Evolutionary conservation across 306 rosid genomes (phyloP).

Genomic region (Trifolium dubium): DNA sequence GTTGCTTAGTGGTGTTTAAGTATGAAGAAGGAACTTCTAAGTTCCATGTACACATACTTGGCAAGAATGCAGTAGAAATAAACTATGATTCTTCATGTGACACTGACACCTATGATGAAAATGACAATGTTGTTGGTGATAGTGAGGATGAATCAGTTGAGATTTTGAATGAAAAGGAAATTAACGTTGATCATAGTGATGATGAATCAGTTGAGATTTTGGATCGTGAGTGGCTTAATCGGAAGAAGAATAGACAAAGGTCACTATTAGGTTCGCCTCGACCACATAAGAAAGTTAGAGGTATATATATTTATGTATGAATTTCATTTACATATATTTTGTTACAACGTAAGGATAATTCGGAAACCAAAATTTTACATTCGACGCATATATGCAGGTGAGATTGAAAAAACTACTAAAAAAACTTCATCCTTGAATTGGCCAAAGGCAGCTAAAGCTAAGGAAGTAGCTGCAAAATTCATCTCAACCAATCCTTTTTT

Average conservation of each 20-base stretch:
- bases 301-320: background rate
- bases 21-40: background rate
- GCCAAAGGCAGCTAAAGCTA: slow-evolving; percentile 12
- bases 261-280: background rate
- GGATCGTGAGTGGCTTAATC: slow-evolving; percentile 18
- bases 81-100: background rate
- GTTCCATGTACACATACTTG: slow-evolving; percentile 14
- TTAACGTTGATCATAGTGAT: background rate
- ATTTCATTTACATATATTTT: background rate
- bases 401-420: background rate
- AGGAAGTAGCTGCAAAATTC: slow-evolving; percentile 6
- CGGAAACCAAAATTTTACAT: no score
- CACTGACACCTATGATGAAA: background rate
- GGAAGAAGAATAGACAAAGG: slow-evolving; percentile 22
- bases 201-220: slow-evolving; percentile 13
- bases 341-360: no score
- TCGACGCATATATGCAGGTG: background rate
- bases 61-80: background rate
- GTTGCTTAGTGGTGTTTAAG: background rate
- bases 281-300: slow-evolving; percentile 5
- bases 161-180: background rate
- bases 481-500: slow-evolving; percentile 27
- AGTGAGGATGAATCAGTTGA: background rate
- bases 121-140: background rate
- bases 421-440: slow-evolving; percentile 19